Base-by-base conservation (phyloP, 2,329 filamentous ascomycete genomes). In the Neospermospora avenae region DNA sequence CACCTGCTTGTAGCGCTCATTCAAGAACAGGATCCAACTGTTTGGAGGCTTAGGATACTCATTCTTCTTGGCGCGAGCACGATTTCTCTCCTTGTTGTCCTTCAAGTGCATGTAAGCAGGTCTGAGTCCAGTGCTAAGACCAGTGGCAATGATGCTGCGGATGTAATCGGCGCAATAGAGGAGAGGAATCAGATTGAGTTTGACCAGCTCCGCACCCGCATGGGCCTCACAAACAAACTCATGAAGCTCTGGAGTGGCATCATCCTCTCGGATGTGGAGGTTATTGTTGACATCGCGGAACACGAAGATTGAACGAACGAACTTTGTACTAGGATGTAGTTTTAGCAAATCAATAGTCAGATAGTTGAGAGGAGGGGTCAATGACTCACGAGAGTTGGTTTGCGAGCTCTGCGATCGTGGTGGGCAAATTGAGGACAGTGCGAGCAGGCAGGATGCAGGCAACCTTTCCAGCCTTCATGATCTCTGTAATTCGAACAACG, bases 11-110 rank as follows among this genome's bases (percentile, higher is more conserved):
- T 57, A 46, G 18, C 41, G 34, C 2, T 31, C 42, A 14, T 48
- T 20, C 18, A 45, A 46, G 24, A 28, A 57, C 20, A 57, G n/a
- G 55, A 57, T 39, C 42, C 42, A 57, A 5, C 31, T 25, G 31
- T 57, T 57, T 25, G 14, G 28, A 25, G 55, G 55, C 18, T 53
- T 53, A 18, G 48, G 25, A 28, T 13, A 18, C 16, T 18, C 34
- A 51, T 51, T 51, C n/a, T 11, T 34, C 49, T 53, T 35, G 3
- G n/a, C 49, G 8, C 49, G 28, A 41, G 13, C 7, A 8, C 14
- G 48, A 52, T 14, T 20, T 18, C 18, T 42, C 16, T 8, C 41
- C 41, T 42, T 8, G 4, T 8, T 14, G 16, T 46, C 5, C 42
- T 46, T 46, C 22, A 46, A 22, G 3, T 24, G 42, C 7, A 13